Evolutionary conservation across 306 rosid genomes (phyloP).

Genomic region (Lathyrus aphaca): DNA sequence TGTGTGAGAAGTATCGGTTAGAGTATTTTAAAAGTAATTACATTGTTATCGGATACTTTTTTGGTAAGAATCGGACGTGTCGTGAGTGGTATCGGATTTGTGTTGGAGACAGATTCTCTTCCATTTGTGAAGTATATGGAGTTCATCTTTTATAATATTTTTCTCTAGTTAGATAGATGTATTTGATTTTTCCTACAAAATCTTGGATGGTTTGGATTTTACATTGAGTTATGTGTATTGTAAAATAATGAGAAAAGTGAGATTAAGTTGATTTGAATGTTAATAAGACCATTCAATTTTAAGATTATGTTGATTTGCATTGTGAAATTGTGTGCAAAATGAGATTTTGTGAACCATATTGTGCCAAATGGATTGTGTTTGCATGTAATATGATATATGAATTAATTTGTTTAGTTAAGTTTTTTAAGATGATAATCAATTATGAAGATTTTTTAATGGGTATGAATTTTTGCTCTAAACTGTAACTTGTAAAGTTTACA

Average conservation of each 20-base stretch:
- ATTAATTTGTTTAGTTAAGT: not conserved
- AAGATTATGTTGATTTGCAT: slow-evolving; percentile 4
- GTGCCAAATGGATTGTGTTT: slow-evolving; percentile 9
- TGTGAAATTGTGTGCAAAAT: slow-evolving; percentile 20
- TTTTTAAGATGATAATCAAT: not conserved
- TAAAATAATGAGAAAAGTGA: not conserved
- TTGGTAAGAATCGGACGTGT: not conserved
- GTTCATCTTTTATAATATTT: not conserved
- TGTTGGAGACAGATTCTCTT: not conserved
- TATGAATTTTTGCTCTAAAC: not conserved
- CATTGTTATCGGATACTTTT: not conserved
- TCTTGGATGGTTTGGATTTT: not conserved
- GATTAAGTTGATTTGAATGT: not conserved
- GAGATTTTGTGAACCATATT: slow-evolving; percentile 12
- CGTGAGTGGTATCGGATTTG: not conserved
- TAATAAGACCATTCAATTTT: not conserved
- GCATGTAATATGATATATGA: not conserved
- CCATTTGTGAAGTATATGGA: no score
- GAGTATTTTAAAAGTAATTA: not conserved
- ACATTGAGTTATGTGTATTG: not conserved
- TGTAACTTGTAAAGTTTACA: not conserved
- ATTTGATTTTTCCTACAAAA: not conserved
- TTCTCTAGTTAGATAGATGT: not conserved
- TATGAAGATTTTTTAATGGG: not conserved
- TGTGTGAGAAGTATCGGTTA: not conserved